A percentile compares a stretch with the other conserved stretches of the same genome.
Evolutionary conservation across 1,284 basidiomycete genomes (phyloP).

Genomic region (Fomitopsis palustris): DNA sequence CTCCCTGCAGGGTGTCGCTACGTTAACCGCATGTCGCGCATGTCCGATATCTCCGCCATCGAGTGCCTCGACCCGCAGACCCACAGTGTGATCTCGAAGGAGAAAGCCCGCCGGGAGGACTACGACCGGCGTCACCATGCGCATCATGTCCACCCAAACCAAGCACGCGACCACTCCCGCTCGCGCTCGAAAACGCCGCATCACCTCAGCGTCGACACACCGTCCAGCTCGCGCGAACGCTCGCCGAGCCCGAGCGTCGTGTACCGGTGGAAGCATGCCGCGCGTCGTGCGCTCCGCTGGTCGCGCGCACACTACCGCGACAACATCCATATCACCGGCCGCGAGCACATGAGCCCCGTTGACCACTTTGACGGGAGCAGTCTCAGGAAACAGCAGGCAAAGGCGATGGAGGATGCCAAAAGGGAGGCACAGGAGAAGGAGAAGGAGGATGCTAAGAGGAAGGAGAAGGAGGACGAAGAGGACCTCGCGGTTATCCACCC

Average conservation of each 20-base stretch:
- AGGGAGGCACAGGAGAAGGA: slow-evolving; percentile 28
- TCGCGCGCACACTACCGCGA: slow-evolving; percentile 55
- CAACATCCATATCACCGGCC: slow-evolving; percentile 54
- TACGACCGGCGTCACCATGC: slow-evolving; percentile 9
- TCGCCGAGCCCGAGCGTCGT: slow-evolving; percentile 20
- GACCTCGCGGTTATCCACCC: slow-evolving; percentile 69
- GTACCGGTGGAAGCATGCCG: slow-evolving; percentile 48
- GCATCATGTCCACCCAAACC: not conserved
- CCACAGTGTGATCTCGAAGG: slow-evolving; percentile 38
- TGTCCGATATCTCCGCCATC: slow-evolving; percentile 27
- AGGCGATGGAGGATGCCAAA: slow-evolving; percentile 28
- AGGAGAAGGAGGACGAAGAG: slow-evolving; percentile 32
- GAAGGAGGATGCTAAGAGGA: slow-evolving; percentile 14
- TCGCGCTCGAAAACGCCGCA: slow-evolving; percentile 4
- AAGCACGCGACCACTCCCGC: slow-evolving; percentile 9
- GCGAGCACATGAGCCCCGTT: slow-evolving; percentile 77
- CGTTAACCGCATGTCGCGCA: slow-evolving; percentile 56
- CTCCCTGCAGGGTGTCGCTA: slow-evolving; percentile 54
- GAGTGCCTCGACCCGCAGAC: slow-evolving; percentile 40
- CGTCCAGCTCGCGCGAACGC: not conserved
- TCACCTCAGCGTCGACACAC: slow-evolving; percentile 11
- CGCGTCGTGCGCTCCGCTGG: slow-evolving; percentile 43
- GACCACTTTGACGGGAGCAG: slow-evolving; percentile 68
- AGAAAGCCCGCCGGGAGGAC: slow-evolving; percentile 33
- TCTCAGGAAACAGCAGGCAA: slow-evolving; percentile 31